These are phyloP conservation scores for Coemansia sp. DNA, from an alignment of 192 early-diverging fungal genomes.

Conservation along the genomic window DNA sequence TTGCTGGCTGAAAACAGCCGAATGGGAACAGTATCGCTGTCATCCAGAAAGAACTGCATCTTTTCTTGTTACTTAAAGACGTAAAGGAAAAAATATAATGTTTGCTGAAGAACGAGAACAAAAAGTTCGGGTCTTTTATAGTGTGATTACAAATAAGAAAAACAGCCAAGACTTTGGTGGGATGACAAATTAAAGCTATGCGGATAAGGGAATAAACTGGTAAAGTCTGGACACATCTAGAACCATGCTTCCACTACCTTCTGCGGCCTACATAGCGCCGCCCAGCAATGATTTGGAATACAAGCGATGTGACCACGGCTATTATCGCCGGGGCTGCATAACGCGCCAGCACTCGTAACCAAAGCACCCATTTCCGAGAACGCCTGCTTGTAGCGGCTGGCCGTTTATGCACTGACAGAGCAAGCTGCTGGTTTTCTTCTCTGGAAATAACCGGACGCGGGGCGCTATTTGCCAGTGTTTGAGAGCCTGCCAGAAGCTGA, in stretches of 20 bases:
- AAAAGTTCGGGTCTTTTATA: too few relatives aligned
- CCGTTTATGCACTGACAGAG: too few relatives aligned
- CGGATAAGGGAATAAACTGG: constrained; percentile 1
- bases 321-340: constrained; percentile 45
- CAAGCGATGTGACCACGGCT: constrained; percentile 39
- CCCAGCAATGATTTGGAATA: constrained; percentile 8
- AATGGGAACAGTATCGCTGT: constrained; percentile 29
- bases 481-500: constrained; percentile 28
- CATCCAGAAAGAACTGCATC: constrained; percentile 49
- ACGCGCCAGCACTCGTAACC: constrained; percentile 25
- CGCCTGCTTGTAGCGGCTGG: neutral
- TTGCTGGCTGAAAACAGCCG: constrained; percentile 32
- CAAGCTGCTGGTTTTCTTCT: too few relatives aligned
- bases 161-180: neutral
- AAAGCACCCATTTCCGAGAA: constrained; percentile 23
- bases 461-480: too few relatives aligned
- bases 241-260: neutral
- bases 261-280: constrained; percentile 7
- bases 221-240: too few relatives aligned
- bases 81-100: neutral
- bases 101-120: neutral
- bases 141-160: neutral
- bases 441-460: too few relatives aligned
- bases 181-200: constrained; percentile 6
- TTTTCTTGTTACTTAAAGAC: neutral